Base-by-base conservation (phyloP, 306 rosid species). In the Cucurbita maxima region DNA sequence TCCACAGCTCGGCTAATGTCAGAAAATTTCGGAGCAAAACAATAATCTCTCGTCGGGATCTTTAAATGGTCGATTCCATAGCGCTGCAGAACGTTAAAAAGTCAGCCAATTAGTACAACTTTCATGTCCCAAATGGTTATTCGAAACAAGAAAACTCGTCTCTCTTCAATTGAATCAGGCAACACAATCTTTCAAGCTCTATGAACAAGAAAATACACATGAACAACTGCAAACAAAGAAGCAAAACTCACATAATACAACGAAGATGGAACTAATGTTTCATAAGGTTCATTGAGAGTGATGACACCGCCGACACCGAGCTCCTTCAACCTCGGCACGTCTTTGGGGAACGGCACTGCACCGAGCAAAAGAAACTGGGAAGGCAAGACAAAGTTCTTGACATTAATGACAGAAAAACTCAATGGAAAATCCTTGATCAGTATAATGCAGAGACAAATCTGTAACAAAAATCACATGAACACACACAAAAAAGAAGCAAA, bases 281-380 rank as follows among this genome's bases (percentile, higher is more conserved):
- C 97, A 47, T 94, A 94, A 52, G 97, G 83, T 80, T 94, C 97
- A 38, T 94, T 94, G 68, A 94, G 85, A 70, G 98, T 94, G 85
- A 94, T 94, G 36, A 94, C 98, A 54, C 89, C 97, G 20, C 97
- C 97, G 80, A 94, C 97, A 71, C 98, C 98, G 34, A 90, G 95
- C 76, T 77, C 66, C 88, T 94, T 94, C 91, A 94, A 82, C 8
- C 82, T 88, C 4, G 98, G 98, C 66, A 94, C 98, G 38, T 94
- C 88, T 72, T 89, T 94, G 58, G 98, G 97, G 79, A 94, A 94
- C n/a, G 98, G 98, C 67, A 94, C 98, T 7, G 98, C 97, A 8
- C 97, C 98, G 36, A 94, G 81, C 30, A 94, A 77, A 62, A 94
- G 82, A 87, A 83, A 94, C 98, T 94, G 82, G 22, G 1, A 50